These are phyloP conservation scores for Russula sp. DNA, from an alignment of 768 basidiomycete genomes.

Conservation along the genomic window DNA sequence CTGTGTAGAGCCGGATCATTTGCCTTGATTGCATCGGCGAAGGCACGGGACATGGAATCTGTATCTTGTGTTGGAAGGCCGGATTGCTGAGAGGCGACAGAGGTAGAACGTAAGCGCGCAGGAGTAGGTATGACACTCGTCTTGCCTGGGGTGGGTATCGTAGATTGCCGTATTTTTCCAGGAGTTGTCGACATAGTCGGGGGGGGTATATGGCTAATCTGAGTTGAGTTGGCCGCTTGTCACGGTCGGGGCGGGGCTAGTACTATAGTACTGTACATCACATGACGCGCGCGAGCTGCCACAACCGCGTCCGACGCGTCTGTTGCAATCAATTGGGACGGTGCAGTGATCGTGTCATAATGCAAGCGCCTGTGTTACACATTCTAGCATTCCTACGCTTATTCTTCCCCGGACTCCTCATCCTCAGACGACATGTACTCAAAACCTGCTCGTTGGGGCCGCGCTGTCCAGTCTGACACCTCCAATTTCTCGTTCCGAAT, in stretches of 20 bases:
- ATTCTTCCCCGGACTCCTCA: slow-evolving; percentile 25
- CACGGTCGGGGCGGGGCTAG: background rate
- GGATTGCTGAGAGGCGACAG: slow-evolving; percentile 38
- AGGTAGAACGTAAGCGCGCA: slow-evolving; percentile 63
- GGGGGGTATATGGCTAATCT: background rate
- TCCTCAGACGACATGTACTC: slow-evolving; percentile 24
- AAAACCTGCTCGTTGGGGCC: slow-evolving; percentile 28
- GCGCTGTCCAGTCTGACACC: slow-evolving; percentile 48
- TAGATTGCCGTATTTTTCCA: slow-evolving; percentile 38
- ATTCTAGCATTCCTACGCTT: background rate
- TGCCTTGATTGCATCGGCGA: slow-evolving; percentile 72
- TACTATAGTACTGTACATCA: slow-evolving; percentile 7
- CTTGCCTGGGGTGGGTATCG: slow-evolving; percentile 45
- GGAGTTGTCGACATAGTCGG: slow-evolving; percentile 39
- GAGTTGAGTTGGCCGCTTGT: slow-evolving; percentile 1
- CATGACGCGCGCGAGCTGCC: slow-evolving; percentile 14
- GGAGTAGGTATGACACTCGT: slow-evolving; percentile 59
- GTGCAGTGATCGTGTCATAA: background rate
- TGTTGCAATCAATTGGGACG: background rate
- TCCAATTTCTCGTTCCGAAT: slow-evolving; percentile 54
- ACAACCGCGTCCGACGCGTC: slow-evolving; percentile 19
- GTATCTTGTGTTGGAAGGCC: slow-evolving; percentile 35
- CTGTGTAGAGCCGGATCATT: slow-evolving; percentile 77
- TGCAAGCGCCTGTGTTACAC: background rate
- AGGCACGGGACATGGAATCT: slow-evolving; percentile 63